A percentile compares a stretch with the other conserved stretches of the same genome.
Evolutionary conservation across 768 basidiomycete species (phyloP).

Genomic region (Rhizopogon vesiculosus): DNA sequence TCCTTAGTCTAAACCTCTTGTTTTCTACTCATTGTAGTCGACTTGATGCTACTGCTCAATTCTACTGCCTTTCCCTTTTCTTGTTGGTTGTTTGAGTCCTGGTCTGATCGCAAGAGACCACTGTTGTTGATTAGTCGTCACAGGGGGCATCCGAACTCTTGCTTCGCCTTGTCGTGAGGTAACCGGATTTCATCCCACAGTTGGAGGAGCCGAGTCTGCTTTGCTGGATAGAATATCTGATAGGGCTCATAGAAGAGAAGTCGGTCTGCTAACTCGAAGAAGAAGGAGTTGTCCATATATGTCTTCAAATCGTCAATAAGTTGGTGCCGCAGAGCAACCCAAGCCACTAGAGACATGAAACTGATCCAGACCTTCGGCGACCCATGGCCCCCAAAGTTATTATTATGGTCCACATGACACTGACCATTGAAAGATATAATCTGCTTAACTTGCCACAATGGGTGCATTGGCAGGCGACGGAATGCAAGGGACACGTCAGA

Average conservation of each 20-base stretch:
- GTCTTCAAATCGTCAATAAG: no score
- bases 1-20: no score
- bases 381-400: conserved; percentile 17
- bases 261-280: conserved; percentile 18
- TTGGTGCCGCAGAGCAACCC: no score
- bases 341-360: conserved; percentile 27
- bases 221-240: conserved; percentile 9
- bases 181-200: conserved; percentile 26
- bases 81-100: no score
- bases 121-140: no score
- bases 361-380: conserved; percentile 24
- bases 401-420: conserved; percentile 17
- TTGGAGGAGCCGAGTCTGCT: conserved; percentile 19
- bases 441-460: conserved; percentile 34
- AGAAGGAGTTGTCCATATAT: no score
- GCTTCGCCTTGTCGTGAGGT: conserved; percentile 27
- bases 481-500: no score
- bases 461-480: not conserved
- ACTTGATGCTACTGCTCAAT: no score
- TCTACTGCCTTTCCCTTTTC: no score
- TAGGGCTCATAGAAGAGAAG: conserved; percentile 23
- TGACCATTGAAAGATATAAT: conserved; percentile 19
- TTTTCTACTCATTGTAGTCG: no score
- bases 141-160: conserved; percentile 13
- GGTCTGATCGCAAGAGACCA: no score